Percentiles rank a stretch among this genome's conserved stretches.
Evolutionary conservation across 768 basidiomycete species (phyloP).

Genomic region (Tylopilus intermedius): DNA sequence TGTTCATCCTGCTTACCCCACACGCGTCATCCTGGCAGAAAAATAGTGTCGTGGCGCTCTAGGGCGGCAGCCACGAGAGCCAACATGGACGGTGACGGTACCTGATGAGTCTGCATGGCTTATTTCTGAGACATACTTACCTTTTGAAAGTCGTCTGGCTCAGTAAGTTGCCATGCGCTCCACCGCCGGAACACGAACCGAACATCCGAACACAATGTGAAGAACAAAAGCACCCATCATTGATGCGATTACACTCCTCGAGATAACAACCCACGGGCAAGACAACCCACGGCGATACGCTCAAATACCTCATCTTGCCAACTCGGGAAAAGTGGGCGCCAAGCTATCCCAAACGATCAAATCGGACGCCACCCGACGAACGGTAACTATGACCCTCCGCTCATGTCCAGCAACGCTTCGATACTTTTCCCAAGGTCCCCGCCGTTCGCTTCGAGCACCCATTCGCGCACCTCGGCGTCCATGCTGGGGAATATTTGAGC

Average conservation of each 20-base stretch:
- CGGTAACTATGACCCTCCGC: slow-evolving; percentile 25
- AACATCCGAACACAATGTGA: neutral
- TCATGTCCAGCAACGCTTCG: slow-evolving; percentile 78
- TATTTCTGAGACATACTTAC: too few species aligned
- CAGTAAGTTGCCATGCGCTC: too few species aligned
- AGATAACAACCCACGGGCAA: neutral
- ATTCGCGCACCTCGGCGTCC: slow-evolving; percentile 80
- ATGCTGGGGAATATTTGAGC: slow-evolving; percentile 83
- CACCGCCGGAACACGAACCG: neutral
- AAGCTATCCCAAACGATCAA: neutral
- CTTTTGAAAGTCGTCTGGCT: too few species aligned
- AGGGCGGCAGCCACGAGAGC: too few species aligned
- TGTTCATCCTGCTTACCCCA: too few species aligned
- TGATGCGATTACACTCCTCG: neutral
- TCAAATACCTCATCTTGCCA: neutral
- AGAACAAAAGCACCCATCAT: neutral
- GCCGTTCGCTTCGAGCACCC: slow-evolving; percentile 84
- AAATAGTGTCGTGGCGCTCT: too few species aligned
- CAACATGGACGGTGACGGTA: too few species aligned
- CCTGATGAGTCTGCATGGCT: too few species aligned
- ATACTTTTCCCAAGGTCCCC: slow-evolving; percentile 89
- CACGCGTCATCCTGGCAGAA: too few species aligned
- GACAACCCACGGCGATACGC: neutral
- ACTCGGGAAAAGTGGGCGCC: neutral
- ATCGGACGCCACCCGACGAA: neutral